Conservation (phyloP, 2,329 filamentous ascomycete genomes). For the Talaromyces verruculosus region DNA sequence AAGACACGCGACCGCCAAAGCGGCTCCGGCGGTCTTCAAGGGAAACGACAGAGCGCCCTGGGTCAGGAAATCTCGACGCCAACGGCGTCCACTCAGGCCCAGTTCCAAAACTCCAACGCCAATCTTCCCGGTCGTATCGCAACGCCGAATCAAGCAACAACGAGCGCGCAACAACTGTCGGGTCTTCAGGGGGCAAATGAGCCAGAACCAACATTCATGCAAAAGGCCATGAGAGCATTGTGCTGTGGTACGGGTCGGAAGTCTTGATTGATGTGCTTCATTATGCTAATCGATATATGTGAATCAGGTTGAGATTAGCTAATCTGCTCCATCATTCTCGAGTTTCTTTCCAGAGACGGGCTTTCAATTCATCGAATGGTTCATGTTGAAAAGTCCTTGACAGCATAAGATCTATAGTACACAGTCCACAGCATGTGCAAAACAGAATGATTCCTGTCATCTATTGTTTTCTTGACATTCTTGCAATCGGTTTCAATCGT, state of each 20-base stretch:
- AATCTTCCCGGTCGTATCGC: slow-evolving; percentile 69
- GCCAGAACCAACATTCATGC: slow-evolving; percentile 75
- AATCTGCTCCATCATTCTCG: slow-evolving; percentile 12
- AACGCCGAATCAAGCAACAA: slow-evolving; percentile 55
- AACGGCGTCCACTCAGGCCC: slow-evolving; percentile 87
- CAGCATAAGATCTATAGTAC: background rate
- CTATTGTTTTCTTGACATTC: slow-evolving; percentile 18
- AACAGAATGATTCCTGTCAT: slow-evolving; percentile 11
- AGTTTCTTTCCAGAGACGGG: background rate
- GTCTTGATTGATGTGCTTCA: slow-evolving; percentile 24
- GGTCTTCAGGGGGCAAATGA: slow-evolving; percentile 60
- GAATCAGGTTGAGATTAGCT: slow-evolving; percentile 36
- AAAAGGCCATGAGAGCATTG: slow-evolving; percentile 88
- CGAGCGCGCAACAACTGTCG: slow-evolving; percentile 56
- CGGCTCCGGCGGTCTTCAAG: slow-evolving; percentile 69
- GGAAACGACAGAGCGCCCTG: slow-evolving; percentile 68
- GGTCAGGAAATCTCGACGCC: slow-evolving; percentile 72
- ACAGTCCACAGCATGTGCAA: slow-evolving; percentile 4
- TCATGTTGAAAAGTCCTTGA: slow-evolving; percentile 2
- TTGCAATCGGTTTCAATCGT: slow-evolving; percentile 18
- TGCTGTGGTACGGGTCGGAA: slow-evolving; percentile 70
- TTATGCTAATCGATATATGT: slow-evolving; percentile 28
- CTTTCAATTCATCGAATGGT: background rate
- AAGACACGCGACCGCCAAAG: slow-evolving; percentile 72
- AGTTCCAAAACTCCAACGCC: slow-evolving; percentile 93